Evolutionary conservation across 1,284 basidiomycete genomes (phyloP), one percentile per base, ranked within the genome.

Genomic region (Porogramme epimiltina): DNA sequence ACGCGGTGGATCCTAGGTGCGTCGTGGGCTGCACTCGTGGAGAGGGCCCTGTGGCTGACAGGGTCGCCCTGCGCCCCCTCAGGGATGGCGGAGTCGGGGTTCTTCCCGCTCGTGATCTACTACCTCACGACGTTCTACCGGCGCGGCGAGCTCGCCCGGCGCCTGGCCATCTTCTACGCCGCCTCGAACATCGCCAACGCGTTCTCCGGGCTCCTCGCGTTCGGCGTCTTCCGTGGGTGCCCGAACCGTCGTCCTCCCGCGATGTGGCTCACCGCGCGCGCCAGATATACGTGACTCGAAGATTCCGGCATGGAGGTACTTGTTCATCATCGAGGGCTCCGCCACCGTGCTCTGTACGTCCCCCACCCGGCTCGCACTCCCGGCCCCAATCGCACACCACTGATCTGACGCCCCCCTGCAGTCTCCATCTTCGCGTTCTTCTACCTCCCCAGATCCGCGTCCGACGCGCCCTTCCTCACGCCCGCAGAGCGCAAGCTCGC

Each of bases 81-180:
- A 53, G 51, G 51, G 10, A 53, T 53, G 51, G 47, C 51, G 18
- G 85, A 87, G 71, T 84, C 83, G 25, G 84, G 84, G 11, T 70
- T 87, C 36, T 77, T 87, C 37, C 84, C 84, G 4, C 81, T 81
- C 28, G 80, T 84, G 44, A 79, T 81, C 38, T 59, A 56, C 46
- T 72, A 67, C 55, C 56, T 70, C 45, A 74, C 71, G 19, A 73
- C 71, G 52, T 73, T 71, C 70, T 71, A 70, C 54, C 69, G 64
- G 22, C 67, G 68, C 23, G 66, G 70, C 9, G 72, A 74, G 59
- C 70, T 72, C n/a, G 72, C 71, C 3, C 53, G 73, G 18, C 65
- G 72, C 22, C 60, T 68, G 3, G 69, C 71, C 16, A 53, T 73
- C 19, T 72, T 73, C 37, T 59, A 70, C 9, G 70, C 71, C 13